A percentile compares a stretch with the other conserved stretches of the same genome.
Evolutionary conservation across 2,329 filamentous ascomycete species (phyloP).

Genomic region (Alternaria incomplexa): DNA sequence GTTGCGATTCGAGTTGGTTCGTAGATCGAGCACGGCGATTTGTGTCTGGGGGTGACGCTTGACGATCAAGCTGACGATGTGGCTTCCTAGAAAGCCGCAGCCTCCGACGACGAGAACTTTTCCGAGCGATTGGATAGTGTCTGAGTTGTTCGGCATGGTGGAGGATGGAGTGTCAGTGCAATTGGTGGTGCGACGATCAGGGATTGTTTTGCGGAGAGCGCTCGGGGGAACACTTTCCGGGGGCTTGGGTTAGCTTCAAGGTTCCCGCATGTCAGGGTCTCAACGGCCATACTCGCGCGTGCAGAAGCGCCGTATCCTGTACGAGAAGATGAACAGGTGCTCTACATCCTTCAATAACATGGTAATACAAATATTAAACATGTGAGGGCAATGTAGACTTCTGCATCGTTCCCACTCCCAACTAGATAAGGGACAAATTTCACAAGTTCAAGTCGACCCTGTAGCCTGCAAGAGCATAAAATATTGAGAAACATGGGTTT

Average conservation of each 20-base stretch:
- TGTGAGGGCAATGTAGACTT: neutral
- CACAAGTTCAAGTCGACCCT: neutral
- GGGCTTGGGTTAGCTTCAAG: conserved; percentile 6
- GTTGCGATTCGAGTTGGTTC: conserved; percentile 49
- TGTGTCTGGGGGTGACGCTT: conserved; percentile 50
- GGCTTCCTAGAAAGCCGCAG: conserved; percentile 59
- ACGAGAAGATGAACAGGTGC: neutral
- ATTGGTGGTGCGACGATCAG: conserved; percentile 15
- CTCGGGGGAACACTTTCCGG: conserved; percentile 20
- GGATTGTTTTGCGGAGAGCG: conserved; percentile 23
- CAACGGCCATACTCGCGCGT: neutral
- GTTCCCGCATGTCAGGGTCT: conserved; percentile 21
- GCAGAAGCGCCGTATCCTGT: neutral
- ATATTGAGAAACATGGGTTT: neutral
- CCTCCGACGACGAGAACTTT: conserved; percentile 58
- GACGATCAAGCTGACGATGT: conserved; percentile 57
- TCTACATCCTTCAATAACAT: neutral
- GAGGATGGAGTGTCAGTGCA: conserved; percentile 10
- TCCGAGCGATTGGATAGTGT: conserved; percentile 45
- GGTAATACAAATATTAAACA: neutral
- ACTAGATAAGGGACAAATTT: neutral
- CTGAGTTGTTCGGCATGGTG: conserved; percentile 24
- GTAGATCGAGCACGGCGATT: conserved; percentile 57
- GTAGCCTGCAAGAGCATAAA: neutral
- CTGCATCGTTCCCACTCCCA: neutral